Base-by-base conservation (phyloP, 306 rosid species). In the Vigna mungo region DNA sequence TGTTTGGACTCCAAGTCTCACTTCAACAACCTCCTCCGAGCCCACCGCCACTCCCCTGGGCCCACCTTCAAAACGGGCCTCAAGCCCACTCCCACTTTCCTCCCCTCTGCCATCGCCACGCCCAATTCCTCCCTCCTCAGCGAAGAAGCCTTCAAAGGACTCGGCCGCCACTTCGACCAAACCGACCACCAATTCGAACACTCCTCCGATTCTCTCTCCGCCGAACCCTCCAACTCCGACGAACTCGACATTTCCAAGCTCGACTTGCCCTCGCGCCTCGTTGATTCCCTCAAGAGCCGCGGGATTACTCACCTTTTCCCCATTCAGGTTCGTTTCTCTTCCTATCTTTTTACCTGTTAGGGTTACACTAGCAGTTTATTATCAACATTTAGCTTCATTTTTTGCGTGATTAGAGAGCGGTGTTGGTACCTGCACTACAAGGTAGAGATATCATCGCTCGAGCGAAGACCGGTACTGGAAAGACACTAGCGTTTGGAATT, bases 401-500 rank as follows among this genome's bases (percentile, higher is more conserved):
- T 52, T 16, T 25, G 1, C 66, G 58, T 72, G 11, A 70, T 82
- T 75, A 95, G 99, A 92, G 99, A 86, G 98, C 99, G 36, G 99
- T 95, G 56, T 81, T 95, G 47, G 81, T 92, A 15, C 99, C 98
- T 43, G 97, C 99, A 1, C 81, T 95, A 4, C 90, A 92, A 85
- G 97, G 98, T n/a, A 86, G 91, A 68, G 99, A 95, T 81, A 70
- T 95, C 79, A 95, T 95, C 82, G 99, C 98, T 34, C 97, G 99
- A 32, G 99, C 97, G 0, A 95, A 92, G 88, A 95, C 99, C 6
- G 98, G 99, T 58, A 95, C 99, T 2, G 99, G 99, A 74, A 95
- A 95, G 84, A 95, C 99, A 9, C 43, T 95, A 21, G 99, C 99
- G 18, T 95, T 95, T 37, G 99, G 97, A 60, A 95, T 95, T 76